A percentile compares a stretch with the other conserved stretches of the same genome.
These are phyloP conservation scores for Amanita rimosa DNA, from an alignment of 768 basidiomycete genomes.

Conservation along the genomic window DNA sequence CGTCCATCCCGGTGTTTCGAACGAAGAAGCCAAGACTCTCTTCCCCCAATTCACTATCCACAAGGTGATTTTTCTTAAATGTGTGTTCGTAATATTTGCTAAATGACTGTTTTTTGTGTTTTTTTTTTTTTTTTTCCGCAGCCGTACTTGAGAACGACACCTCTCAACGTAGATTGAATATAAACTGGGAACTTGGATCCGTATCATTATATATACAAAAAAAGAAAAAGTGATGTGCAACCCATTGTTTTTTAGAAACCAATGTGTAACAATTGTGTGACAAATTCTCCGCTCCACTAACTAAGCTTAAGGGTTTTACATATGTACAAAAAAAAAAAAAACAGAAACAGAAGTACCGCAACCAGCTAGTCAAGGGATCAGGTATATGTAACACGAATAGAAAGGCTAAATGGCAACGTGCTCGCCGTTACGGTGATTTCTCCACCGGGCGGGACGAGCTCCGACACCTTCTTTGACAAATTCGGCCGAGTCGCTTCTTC, in stretches of 20 bases:
- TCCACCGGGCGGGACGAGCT: constrained; percentile 66
- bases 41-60: constrained; percentile 80
- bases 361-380: too few relatives aligned
- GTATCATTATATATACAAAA: too few relatives aligned
- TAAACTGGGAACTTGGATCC: too few relatives aligned
- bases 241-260: too few relatives aligned
- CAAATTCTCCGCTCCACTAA: too few relatives aligned
- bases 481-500: constrained; percentile 87
- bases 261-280: too few relatives aligned
- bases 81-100: too few relatives aligned
- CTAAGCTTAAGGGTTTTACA: too few relatives aligned
- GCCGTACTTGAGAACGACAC: constrained; percentile 85
- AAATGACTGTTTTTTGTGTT: too few relatives aligned
- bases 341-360: too few relatives aligned
- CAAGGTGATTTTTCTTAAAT: constrained; percentile 47
- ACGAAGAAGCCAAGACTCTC: constrained; percentile 83
- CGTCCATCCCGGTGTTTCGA: constrained; percentile 72
- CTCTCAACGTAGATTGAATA: constrained; percentile 27
- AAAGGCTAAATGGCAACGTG: constrained; percentile 78
- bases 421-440: constrained; percentile 85
- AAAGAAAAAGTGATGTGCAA: too few relatives aligned
- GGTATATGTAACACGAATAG: constrained; percentile 49
- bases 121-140: constrained; percentile 17
- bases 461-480: constrained; percentile 74
- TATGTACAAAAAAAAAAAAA: too few relatives aligned